These are phyloP conservation scores for Candida adriatica DNA, from an alignment of 805 yeast genomes.

Conservation along the genomic window DNA sequence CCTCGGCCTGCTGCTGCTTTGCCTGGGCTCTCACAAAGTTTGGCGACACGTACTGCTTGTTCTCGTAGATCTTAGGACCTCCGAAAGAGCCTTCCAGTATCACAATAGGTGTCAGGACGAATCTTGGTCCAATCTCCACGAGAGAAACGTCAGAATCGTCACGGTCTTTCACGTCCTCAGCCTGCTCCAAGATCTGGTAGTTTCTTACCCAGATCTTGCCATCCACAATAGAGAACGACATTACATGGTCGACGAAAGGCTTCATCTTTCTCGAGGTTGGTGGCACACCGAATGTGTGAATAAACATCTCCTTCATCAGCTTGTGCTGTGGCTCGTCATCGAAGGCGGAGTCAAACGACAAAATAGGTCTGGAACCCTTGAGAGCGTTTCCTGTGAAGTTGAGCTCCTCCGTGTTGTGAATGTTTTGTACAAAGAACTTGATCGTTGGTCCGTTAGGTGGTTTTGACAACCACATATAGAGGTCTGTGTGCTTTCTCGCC, in stretches of 20 bases:
- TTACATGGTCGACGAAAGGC: slow-evolving; percentile 93
- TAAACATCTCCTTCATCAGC: slow-evolving; percentile 76
- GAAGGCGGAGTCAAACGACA: slow-evolving; percentile 81
- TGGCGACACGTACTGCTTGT: slow-evolving; percentile 94
- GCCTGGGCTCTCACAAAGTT: slow-evolving; percentile 88
- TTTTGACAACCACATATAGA: slow-evolving; percentile 90
- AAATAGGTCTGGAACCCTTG: slow-evolving; percentile 89
- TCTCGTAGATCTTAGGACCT: slow-evolving; percentile 96
- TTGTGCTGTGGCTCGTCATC: slow-evolving; percentile 60
- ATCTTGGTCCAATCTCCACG: slow-evolving; percentile 95
- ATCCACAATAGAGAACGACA: slow-evolving; percentile 89
- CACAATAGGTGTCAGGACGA: slow-evolving; percentile 86
- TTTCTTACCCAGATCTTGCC: slow-evolving; percentile 93
- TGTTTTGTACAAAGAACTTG: slow-evolving; percentile 88
- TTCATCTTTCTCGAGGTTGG: slow-evolving; percentile 87
- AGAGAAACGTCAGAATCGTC: slow-evolving; percentile 63
- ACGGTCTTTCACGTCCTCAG: slow-evolving; percentile 45
- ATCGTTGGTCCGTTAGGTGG: slow-evolving; percentile 98
- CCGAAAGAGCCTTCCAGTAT: slow-evolving; percentile 95
- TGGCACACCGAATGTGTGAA: slow-evolving; percentile 90
- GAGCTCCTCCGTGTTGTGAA: slow-evolving; percentile 93
- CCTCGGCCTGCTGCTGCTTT: slow-evolving; percentile 71
- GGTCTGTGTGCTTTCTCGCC: slow-evolving; percentile 92
- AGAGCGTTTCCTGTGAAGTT: slow-evolving; percentile 95
- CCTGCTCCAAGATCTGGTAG: slow-evolving; percentile 72